phyloP scores from a whole-genome alignment of 345 rosid species.

The Moricandia arvensis region DNA sequence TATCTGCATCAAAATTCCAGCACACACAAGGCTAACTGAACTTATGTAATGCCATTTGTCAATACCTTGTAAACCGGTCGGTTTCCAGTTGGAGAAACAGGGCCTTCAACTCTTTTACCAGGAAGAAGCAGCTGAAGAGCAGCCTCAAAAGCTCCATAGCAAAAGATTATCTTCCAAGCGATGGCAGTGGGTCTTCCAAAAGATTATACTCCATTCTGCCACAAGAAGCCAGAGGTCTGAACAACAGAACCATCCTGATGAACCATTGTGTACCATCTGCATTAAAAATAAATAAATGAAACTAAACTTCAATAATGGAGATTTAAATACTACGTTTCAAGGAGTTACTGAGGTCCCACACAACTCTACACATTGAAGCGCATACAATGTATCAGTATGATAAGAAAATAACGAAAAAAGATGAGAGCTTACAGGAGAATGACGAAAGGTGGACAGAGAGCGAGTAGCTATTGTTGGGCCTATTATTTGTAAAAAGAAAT shows the following conservation, averaged over 20 bases:
- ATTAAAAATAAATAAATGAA: neutral
- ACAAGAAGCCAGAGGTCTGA: constrained; percentile 55
- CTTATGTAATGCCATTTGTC: no score
- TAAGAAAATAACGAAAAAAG: neutral
- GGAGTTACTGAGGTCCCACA: neutral
- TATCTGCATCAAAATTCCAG: neutral
- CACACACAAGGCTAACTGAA: neutral
- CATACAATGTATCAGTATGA: no score
- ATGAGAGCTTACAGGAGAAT: constrained; percentile 67
- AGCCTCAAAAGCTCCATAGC: constrained; percentile 87
- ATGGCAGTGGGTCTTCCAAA: constrained; percentile 71
- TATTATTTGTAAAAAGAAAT: no score
- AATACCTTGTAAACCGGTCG: constrained; percentile 87
- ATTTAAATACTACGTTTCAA: neutral
- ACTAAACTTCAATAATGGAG: neutral
- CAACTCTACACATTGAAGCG: no score
- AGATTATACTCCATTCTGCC: constrained; percentile 57
- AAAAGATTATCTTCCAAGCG: constrained; percentile 74
- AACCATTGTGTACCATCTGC: constrained; percentile 97
- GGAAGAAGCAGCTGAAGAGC: constrained; percentile 89
- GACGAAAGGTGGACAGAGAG: constrained; percentile 90
- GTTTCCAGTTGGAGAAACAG: constrained; percentile 82
- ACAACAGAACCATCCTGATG: constrained; percentile 82
- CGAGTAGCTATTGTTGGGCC: no score
- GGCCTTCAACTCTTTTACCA: constrained; percentile 88